Base-by-base conservation (phyloP, 1,139 yeast genomes). In the Saccharomyces hybrid region DNA sequence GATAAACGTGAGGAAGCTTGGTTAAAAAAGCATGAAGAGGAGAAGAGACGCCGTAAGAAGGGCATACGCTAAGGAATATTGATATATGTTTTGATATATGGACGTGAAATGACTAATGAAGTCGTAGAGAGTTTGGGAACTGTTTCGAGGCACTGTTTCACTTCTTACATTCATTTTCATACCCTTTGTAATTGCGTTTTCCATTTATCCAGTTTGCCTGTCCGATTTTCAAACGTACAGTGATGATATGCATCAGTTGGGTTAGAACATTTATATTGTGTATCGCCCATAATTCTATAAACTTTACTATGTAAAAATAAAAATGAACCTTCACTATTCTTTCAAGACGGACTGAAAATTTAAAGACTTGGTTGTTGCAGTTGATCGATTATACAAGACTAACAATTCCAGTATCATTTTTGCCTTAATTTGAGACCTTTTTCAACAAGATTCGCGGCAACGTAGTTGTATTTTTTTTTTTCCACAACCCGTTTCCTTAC, bases 1-100 rank as follows among this genome's bases (percentile, higher is more conserved):
- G 96, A 88, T 62, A 74, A 75, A 53, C 71, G 74, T 52, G 95
- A 87, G 64, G 77, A 78, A 63, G 79, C 73, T 55, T 80, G 80
- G 67, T 83, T 87, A 59, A 79, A 75, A 59, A 74, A 77, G 57
- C 73, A 73, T 47, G 74, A 75, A 6, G 71, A 68, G 50, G 78
- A 74, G 55, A 80, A 80, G 65, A 59, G 56, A 51, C 56, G 55
- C 31, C 58, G 60, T n/a, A 59, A 59, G 48, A 51, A 49, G 49
- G 42, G 11, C n/a, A n/a, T 23, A n/a, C 46, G 14, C 27, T 42
- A 42, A 8, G 6, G n/a, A 11, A 42, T 26, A 26, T 6, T 29
- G 46, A 16, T 20, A 6, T 7, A 14, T 16, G 13, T 11, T 32
- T n/a, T 32, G 13, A n/a, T 32, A 31, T 28, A 29, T 13, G 32